These are phyloP conservation scores for Coprinopsis sp. DNA, from an alignment of 768 basidiomycete genomes.

Conservation along the genomic window DNA sequence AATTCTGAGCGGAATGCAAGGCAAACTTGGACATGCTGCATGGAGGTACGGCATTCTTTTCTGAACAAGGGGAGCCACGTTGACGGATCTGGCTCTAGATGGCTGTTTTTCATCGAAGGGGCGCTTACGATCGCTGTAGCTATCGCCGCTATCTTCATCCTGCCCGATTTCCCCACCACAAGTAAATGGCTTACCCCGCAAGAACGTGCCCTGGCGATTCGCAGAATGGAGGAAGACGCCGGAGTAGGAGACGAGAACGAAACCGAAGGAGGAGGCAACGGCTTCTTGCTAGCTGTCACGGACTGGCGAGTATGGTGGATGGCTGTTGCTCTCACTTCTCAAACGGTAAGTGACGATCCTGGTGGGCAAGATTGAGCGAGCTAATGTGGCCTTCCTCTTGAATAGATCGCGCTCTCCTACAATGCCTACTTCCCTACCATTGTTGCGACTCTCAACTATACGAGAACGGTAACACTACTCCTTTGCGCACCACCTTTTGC, in stretches of 20 bases:
- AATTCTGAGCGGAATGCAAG: constrained; percentile 73
- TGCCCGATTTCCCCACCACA: constrained; percentile 80
- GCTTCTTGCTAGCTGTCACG: constrained; percentile 57
- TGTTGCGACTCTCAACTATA: constrained; percentile 66
- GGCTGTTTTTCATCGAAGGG: constrained; percentile 78
- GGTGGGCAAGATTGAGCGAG: no score
- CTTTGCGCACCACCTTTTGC: constrained; percentile 82
- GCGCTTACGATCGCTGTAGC: constrained; percentile 53
- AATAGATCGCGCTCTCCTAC: constrained; percentile 70
- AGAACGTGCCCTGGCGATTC: constrained; percentile 56
- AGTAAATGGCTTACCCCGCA: constrained; percentile 57
- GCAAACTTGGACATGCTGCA: constrained; percentile 64
- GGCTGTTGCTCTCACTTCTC: constrained; percentile 53
- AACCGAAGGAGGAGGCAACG: constrained; percentile 35
- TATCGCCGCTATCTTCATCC: constrained; percentile 55
- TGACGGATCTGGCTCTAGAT: constrained; percentile 34
- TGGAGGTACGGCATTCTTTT: constrained; percentile 58
- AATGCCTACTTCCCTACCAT: constrained; percentile 80
- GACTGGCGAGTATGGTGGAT: constrained; percentile 90
- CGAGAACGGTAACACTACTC: constrained; percentile 59
- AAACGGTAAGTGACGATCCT: no score
- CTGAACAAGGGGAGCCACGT: not conserved
- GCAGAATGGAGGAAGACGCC: constrained; percentile 64
- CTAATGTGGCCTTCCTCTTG: no score
- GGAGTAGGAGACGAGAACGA: constrained; percentile 46